phyloP scores from a whole-genome alignment of 257 asterid species.

The Jasminum sambac region DNA sequence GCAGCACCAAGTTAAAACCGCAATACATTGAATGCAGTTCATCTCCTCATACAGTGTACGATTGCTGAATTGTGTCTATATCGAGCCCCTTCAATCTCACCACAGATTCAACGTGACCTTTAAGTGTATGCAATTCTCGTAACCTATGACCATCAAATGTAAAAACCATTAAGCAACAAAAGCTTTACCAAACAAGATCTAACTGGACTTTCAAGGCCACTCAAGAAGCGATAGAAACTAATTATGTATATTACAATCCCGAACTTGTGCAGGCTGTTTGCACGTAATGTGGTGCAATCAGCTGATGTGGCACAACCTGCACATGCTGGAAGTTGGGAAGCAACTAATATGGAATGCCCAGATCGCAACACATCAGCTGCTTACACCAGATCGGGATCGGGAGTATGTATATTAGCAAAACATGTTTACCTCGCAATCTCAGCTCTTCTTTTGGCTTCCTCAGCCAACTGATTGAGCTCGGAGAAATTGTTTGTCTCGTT shows the following conservation, averaged over 20 bases:
- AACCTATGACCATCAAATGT: constrained; percentile 44
- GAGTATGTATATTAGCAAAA: not conserved
- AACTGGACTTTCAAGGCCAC: not conserved
- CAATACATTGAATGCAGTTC: constrained; percentile 21
- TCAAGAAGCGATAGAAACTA: not conserved
- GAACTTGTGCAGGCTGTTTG: too few relatives aligned
- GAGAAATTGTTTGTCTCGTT: constrained; percentile 69
- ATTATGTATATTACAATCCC: not conserved
- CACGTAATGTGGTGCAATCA: too few relatives aligned
- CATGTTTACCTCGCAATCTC: constrained; percentile 80
- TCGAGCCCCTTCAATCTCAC: constrained; percentile 96
- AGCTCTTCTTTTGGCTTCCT: constrained; percentile 97
- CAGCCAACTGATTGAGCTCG: constrained; percentile 95
- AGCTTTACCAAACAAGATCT: too few relatives aligned
- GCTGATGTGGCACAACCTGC: too few relatives aligned
- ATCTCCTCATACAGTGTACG: constrained; percentile 78
- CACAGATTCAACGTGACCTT: constrained; percentile 94
- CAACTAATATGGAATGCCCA: too few relatives aligned
- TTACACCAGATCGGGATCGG: too few relatives aligned
- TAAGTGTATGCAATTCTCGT: constrained; percentile 82
- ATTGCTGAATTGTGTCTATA: constrained; percentile 88
- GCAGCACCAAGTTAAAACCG: constrained; percentile 20
- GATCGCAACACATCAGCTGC: too few relatives aligned
- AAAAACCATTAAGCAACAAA: not conserved
- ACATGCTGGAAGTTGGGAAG: too few relatives aligned